Evolutionary conservation across 805 yeast species (phyloP).

Genomic region (Yarrowia hollandica): DNA sequence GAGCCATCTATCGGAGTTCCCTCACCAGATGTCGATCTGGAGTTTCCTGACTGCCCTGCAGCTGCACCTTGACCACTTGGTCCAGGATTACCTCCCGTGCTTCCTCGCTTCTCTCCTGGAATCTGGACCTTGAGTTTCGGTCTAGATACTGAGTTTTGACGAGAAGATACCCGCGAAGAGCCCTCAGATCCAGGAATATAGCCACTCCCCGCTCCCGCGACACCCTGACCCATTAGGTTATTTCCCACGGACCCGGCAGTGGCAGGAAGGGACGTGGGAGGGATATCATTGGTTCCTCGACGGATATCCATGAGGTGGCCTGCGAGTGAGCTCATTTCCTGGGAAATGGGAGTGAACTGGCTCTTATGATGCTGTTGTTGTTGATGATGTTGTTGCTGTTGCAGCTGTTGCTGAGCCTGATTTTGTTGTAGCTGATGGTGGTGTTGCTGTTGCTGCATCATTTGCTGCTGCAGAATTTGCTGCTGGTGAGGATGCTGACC

Average conservation of each 20-base stretch:
- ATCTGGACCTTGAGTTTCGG: conserved; percentile 31
- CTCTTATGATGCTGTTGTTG: conserved; percentile 24
- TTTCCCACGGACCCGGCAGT: not conserved
- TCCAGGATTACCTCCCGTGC: conserved; percentile 27
- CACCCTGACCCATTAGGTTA: conserved; percentile 10
- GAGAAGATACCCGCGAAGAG: conserved; percentile 30
- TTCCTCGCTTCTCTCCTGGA: conserved; percentile 29
- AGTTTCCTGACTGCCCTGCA: conserved; percentile 25
- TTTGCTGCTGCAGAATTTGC: conserved; percentile 25
- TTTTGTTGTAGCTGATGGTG: conserved; percentile 18
- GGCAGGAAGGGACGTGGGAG: not conserved
- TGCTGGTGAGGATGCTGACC: conserved; percentile 24
- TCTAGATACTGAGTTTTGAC: conserved; percentile 29
- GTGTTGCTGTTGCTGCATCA: conserved; percentile 24
- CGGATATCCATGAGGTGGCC: conserved; percentile 26
- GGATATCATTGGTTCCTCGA: conserved; percentile 25
- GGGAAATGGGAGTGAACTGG: conserved; percentile 25
- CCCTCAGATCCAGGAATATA: conserved; percentile 30
- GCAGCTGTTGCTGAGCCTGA: conserved; percentile 14
- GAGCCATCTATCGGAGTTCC: conserved; percentile 13
- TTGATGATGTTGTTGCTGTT: conserved; percentile 9
- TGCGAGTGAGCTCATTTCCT: conserved; percentile 26
- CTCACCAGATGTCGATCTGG: conserved; percentile 5
- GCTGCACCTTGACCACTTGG: conserved; percentile 21
- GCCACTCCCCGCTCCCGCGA: conserved; percentile 30